Conservation (phyloP, 768 basidiomycete genomes). For the Kwoniella heveanensis region DNA sequence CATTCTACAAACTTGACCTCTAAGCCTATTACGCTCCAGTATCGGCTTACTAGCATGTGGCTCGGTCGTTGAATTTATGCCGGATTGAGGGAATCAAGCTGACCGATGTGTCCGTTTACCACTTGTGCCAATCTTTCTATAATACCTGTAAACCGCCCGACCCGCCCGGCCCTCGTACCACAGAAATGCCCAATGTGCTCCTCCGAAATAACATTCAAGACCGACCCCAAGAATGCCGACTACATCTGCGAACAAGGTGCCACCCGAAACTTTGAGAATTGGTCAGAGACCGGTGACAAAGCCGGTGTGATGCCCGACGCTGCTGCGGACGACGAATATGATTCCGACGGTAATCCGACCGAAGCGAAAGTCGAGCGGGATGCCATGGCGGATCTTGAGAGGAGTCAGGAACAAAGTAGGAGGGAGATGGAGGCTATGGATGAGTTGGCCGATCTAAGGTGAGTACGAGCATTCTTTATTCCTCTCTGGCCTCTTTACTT, state of each 20-base stretch:
- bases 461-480: too few relatives aligned
- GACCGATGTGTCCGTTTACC: not conserved
- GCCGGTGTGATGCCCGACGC: slow-evolving; percentile 50
- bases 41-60: too few relatives aligned
- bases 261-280: slow-evolving; percentile 95
- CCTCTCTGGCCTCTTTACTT: slow-evolving; percentile 36
- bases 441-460: slow-evolving; percentile 74
- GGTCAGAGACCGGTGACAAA: slow-evolving; percentile 70
- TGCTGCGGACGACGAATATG: slow-evolving; percentile 54
- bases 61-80: too few relatives aligned
- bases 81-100: not conserved
- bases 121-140: not conserved
- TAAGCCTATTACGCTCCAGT: too few relatives aligned
- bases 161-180: too few relatives aligned
- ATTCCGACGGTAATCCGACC: slow-evolving; percentile 55
- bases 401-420: slow-evolving; percentile 86
- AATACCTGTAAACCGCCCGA: too few relatives aligned
- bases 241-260: slow-evolving; percentile 87
- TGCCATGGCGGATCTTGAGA: slow-evolving; percentile 95
- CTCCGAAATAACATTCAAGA: slow-evolving; percentile 99
- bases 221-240: slow-evolving; percentile 74
- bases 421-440: slow-evolving; percentile 98
- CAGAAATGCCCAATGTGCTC: slow-evolving; percentile 84
- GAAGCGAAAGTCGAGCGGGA: slow-evolving; percentile 76
- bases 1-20: too few relatives aligned